phyloP scores from a whole-genome alignment of 495 filamentous ascomycete genomes.

The Tetracladium setigerum region DNA sequence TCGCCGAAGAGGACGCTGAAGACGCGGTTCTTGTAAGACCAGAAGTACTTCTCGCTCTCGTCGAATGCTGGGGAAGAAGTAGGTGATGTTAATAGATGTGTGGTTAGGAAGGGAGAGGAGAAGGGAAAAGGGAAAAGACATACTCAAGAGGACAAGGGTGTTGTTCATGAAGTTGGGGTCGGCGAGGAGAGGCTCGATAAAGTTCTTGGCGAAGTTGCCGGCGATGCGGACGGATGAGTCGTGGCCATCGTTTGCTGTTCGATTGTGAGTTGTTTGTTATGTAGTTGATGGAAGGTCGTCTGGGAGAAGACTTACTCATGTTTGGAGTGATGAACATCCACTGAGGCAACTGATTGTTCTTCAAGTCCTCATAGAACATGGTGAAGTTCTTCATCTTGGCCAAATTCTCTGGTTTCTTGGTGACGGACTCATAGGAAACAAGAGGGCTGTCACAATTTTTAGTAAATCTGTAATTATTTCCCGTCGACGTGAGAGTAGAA shows the following conservation, averaged over 20 bases:
- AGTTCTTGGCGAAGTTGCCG: conserved; percentile 46
- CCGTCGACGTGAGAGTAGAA: conserved; percentile 45
- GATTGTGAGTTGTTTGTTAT: background rate
- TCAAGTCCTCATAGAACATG: conserved; percentile 50
- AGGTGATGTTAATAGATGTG: background rate
- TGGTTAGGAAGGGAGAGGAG: background rate
- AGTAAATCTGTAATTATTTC: conserved; percentile 53
- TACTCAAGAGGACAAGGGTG: conserved; percentile 54
- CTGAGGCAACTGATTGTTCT: conserved; percentile 51
- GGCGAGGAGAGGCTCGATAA: conserved; percentile 53
- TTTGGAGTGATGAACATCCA: conserved; percentile 73
- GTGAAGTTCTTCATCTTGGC: conserved; percentile 64
- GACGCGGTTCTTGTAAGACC: conserved; percentile 41
- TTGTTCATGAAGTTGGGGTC: conserved; percentile 60
- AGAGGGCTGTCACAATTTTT: conserved; percentile 46
- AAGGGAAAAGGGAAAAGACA: conserved; percentile 2
- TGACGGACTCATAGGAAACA: conserved; percentile 51
- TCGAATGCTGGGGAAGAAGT: conserved; percentile 40
- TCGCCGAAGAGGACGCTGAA: conserved; percentile 58
- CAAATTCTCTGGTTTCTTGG: conserved; percentile 44
- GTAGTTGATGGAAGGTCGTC: background rate
- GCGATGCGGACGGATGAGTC: conserved; percentile 56
- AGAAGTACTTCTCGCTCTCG: conserved; percentile 48
- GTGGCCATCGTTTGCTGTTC: conserved; percentile 46
- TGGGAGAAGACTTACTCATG: conserved; percentile 42